Conservation (phyloP, 192 early-diverging fungal genomes). For the Backusella tarrabulga region DNA sequence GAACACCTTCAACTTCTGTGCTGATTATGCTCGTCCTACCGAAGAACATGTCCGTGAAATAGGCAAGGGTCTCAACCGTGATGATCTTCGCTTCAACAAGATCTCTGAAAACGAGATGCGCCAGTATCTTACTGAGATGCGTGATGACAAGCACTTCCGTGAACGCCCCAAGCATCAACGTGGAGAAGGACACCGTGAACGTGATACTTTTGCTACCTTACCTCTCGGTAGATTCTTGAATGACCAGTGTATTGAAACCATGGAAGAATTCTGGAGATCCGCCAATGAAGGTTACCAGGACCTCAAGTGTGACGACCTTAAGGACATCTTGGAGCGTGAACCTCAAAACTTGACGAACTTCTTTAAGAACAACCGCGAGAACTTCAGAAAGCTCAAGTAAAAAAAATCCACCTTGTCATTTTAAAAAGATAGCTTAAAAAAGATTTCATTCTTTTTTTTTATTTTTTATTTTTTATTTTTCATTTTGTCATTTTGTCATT, state of each 20-base stretch:
- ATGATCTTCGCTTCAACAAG: background rate
- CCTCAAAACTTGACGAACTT: conserved; percentile 12
- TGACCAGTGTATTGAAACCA: conserved; percentile 14
- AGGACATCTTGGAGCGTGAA: background rate
- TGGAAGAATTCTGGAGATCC: conserved; percentile 5
- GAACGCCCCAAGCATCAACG: background rate
- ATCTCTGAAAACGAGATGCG: background rate
- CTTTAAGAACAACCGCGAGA: conserved; percentile 15
- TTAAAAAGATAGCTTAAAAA: background rate
- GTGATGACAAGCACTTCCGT: conserved; percentile 12
- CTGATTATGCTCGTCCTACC: background rate
- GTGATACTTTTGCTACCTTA: conserved; percentile 10
- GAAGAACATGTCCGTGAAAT: conserved; percentile 6
- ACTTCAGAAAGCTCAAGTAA: conserved; percentile 11
- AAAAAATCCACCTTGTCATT: background rate
- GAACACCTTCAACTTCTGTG: conserved; percentile 5
- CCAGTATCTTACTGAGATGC: conserved; percentile 10
- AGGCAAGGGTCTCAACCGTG: background rate
- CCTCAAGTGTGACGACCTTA: background rate
- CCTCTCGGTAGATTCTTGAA: conserved; percentile 22
- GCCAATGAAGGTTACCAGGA: conserved; percentile 8
- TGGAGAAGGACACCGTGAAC: background rate
- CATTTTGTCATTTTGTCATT: background rate
- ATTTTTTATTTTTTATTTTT: background rate
- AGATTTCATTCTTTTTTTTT: background rate